These are phyloP conservation scores for Pharnaceum exiguum DNA, from an alignment of 148 eudicot species.

Conservation along the genomic window DNA sequence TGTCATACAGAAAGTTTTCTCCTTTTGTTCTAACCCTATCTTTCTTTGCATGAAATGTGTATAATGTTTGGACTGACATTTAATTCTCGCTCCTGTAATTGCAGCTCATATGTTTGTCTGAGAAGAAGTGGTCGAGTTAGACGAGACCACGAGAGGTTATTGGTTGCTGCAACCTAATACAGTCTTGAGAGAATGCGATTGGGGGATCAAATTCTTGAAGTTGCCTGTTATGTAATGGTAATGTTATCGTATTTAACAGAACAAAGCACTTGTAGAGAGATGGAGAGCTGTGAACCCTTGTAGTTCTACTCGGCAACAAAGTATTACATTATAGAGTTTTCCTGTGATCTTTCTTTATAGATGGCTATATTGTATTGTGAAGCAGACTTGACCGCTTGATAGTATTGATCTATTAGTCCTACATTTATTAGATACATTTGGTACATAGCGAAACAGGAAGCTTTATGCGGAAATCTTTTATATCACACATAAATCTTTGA, in stretches of 20 bases:
- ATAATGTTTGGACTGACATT: neutral
- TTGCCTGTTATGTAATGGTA: no score
- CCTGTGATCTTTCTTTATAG: neutral
- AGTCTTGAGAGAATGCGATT: neutral
- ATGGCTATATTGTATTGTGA: slow-evolving; percentile 2
- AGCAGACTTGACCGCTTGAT: slow-evolving; percentile 2
- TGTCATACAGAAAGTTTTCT: no score
- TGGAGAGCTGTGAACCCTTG: neutral
- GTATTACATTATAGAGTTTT: neutral
- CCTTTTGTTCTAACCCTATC: neutral
- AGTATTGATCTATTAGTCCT: neutral
- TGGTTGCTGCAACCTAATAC: neutral
- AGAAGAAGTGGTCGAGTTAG: slow-evolving; percentile 26
- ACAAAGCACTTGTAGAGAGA: neutral
- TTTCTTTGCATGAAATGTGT: neutral
- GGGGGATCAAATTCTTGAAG: neutral
- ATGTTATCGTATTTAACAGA: slow-evolving; percentile 10
- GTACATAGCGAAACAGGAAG: no score
- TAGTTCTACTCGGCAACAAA: slow-evolving; percentile 4
- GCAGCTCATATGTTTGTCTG: slow-evolving; percentile 40
- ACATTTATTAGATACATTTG: neutral
- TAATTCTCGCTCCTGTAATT: neutral
- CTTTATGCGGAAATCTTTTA: no score
- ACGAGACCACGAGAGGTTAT: neutral
- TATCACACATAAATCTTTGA: no score